These are phyloP conservation scores for Schizothecium vesticola DNA, from an alignment of 495 filamentous ascomycete species.

Conservation along the genomic window DNA sequence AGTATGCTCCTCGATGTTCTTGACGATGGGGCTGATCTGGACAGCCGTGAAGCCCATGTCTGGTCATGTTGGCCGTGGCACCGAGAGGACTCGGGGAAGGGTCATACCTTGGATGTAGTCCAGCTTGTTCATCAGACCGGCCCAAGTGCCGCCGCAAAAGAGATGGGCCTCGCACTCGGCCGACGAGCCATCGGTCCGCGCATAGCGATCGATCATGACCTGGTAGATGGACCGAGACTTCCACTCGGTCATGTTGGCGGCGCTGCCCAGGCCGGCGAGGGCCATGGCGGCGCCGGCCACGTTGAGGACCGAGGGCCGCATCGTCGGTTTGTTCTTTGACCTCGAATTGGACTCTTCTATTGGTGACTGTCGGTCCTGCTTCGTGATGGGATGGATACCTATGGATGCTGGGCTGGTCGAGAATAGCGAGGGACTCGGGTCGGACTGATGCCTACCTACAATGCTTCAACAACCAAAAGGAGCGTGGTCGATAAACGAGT, in stretches of 20 bases:
- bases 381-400: too few species aligned
- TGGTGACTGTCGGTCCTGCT: background rate
- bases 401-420: too few species aligned
- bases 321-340: constrained; percentile 1
- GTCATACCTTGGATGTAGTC: constrained; percentile 31
- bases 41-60: constrained; percentile 75
- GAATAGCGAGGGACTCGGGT: constrained; percentile 26
- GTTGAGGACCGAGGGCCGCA: constrained; percentile 21
- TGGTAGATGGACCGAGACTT: constrained; percentile 65
- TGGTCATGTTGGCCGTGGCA: constrained; percentile 34
- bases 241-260: constrained; percentile 45
- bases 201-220: constrained; percentile 70
- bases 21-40: constrained; percentile 74
- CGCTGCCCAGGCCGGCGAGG: constrained; percentile 22
- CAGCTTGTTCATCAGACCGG: constrained; percentile 28
- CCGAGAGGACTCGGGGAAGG: background rate
- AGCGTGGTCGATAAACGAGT: constrained; percentile 4
- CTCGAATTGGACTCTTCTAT: background rate
- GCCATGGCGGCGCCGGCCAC: constrained; percentile 20
- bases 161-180: constrained; percentile 46
- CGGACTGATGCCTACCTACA: constrained; percentile 2
- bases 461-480: background rate
- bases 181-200: constrained; percentile 57
- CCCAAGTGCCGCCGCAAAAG: constrained; percentile 75
- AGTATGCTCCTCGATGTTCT: constrained; percentile 50